Base-by-base conservation (phyloP, 2,329 filamentous ascomycete genomes). In the Verticillium nubilum region DNA sequence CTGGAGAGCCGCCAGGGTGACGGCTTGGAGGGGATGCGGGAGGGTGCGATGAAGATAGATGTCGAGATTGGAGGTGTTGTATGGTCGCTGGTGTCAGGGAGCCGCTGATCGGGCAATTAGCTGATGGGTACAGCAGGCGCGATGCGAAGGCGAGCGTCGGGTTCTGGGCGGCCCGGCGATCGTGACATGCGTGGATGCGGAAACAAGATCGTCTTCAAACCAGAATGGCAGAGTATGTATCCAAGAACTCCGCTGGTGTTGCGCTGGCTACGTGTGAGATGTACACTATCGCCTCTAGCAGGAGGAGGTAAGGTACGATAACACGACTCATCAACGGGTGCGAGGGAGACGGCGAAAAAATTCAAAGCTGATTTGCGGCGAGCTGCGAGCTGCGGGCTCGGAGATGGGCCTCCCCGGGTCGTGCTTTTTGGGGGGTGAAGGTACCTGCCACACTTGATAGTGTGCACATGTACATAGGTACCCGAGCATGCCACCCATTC, bases 1-100 rank as follows among this genome's bases (percentile, higher is more conserved):
- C 76, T 85, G 81, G 74, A 87, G 80, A 77, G 83, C 82, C 71
- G 76, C 76, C 86, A 88, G 83, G 73, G 76, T 87, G 84, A 77
- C 78, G 77, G 69, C 68, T 71, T 64, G 42, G 19, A 50, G 10
- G 42, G 19, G 7, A 13, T 50, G 10, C n/a, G 6, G 3, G 19
- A 13, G 42, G 42, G 13, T n/a, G 42, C 42, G 42, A 50, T 50
- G 42, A 5, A 23, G 7, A 19, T n/a, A 23, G 19, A 10, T 23
- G 19, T 50, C 42, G 42, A 50, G 42, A 12, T 50, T 13, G 19
- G 19, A 50, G 2, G 19, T 19, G 9, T 19, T 10, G n/a, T 50
- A 12, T 50, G n/a, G n/a, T 23, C 19, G 9, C n/a, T 19, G 42
- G 42, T 50, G 42, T 19, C 3, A 10, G 42, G 9, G 42, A 50